A percentile compares a stretch with the other conserved stretches of the same genome.
phyloP scores from a whole-genome alignment of 2,329 filamentous ascomycete genomes.

The Dactylonectria macrodidyma region DNA sequence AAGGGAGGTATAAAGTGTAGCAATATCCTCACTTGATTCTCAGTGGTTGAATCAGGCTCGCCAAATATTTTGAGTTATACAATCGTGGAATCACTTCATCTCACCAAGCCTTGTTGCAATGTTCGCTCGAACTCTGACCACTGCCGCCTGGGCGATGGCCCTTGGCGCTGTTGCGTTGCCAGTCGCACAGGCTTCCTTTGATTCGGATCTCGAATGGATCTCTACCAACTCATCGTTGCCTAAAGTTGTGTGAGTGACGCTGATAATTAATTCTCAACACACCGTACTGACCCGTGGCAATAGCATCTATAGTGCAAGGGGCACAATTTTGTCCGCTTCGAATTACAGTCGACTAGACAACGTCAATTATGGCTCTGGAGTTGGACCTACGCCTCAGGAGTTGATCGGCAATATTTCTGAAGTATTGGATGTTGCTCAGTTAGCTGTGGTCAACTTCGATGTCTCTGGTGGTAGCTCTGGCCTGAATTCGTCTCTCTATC shows the following conservation, averaged over 20 bases:
- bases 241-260: conserved; percentile 45
- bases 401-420: conserved; percentile 52
- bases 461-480: conserved; percentile 48
- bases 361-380: conserved; percentile 49
- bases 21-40: background rate
- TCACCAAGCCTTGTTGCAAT: background rate
- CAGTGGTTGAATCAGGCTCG: too few relatives aligned
- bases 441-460: conserved; percentile 48
- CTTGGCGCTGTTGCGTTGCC: conserved; percentile 19
- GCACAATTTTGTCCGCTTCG: conserved; percentile 53
- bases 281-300: conserved; percentile 17
- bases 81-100: background rate
- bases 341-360: conserved; percentile 53
- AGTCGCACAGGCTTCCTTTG: conserved; percentile 17
- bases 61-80: background rate
- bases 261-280: background rate
- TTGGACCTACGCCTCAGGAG: conserved; percentile 43
- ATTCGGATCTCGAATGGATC: conserved; percentile 43
- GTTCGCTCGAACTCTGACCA: conserved; percentile 8
- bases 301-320: conserved; percentile 42
- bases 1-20: background rate
- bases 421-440: conserved; percentile 50
- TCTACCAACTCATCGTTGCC: conserved; percentile 45
- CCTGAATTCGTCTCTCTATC: conserved; percentile 51
- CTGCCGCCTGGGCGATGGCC: background rate